Evolutionary conservation across 73 alveolate genomes (phyloP).

Genomic region (Halteria grandinella): DNA sequence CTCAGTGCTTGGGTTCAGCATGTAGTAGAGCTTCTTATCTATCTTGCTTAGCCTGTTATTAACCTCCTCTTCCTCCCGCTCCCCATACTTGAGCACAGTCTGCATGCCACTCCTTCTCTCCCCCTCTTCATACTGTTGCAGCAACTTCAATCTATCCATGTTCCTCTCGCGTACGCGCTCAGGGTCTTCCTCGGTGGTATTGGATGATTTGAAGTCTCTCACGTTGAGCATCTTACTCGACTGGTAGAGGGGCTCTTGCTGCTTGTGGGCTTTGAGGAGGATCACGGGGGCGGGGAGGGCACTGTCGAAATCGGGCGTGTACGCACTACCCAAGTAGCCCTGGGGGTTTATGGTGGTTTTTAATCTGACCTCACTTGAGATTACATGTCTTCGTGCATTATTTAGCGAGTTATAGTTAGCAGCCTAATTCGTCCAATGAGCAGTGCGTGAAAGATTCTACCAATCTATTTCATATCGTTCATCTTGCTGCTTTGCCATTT

Average conservation of each 20-base stretch:
- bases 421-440: constrained; percentile 22
- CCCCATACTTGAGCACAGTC: not conserved
- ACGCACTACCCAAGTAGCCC: constrained; percentile 26
- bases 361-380: constrained; percentile 8
- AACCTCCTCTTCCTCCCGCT: constrained; percentile 17
- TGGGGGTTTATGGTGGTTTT: constrained; percentile 11
- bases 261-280: not conserved
- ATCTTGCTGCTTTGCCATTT: constrained; percentile 4
- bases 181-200: constrained; percentile 8
- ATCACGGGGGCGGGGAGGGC: no score
- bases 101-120: not conserved
- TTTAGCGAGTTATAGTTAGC: not conserved
- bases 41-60: not conserved
- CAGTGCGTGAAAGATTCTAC: constrained; percentile 8
- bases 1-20: constrained; percentile 31
- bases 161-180: constrained; percentile 7
- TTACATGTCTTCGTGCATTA: not conserved
- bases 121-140: constrained; percentile 21
- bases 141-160: constrained; percentile 33
- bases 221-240: not conserved
- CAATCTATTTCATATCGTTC: constrained; percentile 5
- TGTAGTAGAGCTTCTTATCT: constrained; percentile 4
- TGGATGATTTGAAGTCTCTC: not conserved
- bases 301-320: not conserved
- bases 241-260: constrained; percentile 1